phyloP scores from a whole-genome alignment of 2,329 filamentous ascomycete species.

The Claviceps sp. region DNA sequence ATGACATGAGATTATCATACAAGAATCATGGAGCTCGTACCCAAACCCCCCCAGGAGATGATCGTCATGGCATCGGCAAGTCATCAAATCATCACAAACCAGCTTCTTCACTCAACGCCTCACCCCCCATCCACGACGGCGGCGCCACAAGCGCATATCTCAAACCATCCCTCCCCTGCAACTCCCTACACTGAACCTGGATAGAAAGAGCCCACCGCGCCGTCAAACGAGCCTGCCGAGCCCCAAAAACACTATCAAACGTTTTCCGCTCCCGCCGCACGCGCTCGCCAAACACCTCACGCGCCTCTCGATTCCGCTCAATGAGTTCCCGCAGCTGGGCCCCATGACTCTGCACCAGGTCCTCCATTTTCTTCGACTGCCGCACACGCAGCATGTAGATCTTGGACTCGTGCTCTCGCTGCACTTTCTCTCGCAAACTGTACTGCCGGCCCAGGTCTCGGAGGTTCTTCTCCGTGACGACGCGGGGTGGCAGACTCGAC shows the following conservation, averaged over 20 bases:
- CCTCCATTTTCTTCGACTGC: constrained; percentile 48
- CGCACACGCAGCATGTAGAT: constrained; percentile 54
- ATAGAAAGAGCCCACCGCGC: constrained; percentile 39
- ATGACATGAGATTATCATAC: not conserved
- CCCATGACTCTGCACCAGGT: constrained; percentile 41
- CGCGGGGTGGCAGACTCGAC: constrained; percentile 29
- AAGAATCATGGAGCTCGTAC: too few species aligned
- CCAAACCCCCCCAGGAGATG: too few species aligned
- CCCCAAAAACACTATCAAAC: constrained; percentile 29
- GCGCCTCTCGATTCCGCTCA: constrained; percentile 32
- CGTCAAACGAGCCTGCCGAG: constrained; percentile 30
- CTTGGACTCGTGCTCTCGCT: constrained; percentile 42
- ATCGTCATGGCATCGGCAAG: not conserved
- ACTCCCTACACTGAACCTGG: constrained; percentile 38
- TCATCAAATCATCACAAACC: not conserved
- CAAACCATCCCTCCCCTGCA: constrained; percentile 31
- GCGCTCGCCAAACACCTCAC: constrained; percentile 31
- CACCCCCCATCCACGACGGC: constrained; percentile 18
- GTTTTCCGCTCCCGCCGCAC: constrained; percentile 37
- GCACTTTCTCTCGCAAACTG: constrained; percentile 44
- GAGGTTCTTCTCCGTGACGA: constrained; percentile 46
- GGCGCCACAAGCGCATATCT: constrained; percentile 25
- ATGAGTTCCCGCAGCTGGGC: constrained; percentile 33
- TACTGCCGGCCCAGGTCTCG: constrained; percentile 48
- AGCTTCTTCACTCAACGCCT: not conserved